Conservation (phyloP, 352 stramenopile species). For the Phytophthora gonapodyides region DNA sequence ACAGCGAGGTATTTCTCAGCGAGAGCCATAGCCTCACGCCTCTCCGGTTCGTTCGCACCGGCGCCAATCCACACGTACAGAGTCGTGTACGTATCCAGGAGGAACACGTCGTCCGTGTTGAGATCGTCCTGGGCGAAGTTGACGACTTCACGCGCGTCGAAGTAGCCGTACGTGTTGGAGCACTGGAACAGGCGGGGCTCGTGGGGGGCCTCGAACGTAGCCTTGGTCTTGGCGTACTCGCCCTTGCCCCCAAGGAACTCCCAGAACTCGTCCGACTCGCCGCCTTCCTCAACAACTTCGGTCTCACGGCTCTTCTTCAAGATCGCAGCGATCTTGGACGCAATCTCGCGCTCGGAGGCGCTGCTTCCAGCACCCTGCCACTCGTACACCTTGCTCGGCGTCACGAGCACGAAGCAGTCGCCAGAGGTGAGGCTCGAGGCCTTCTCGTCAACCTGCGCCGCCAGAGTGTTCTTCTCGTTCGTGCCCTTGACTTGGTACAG, state of each 20-base stretch:
- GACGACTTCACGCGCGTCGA: slow-evolving; percentile 85
- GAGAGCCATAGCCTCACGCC: slow-evolving; percentile 63
- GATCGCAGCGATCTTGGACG: slow-evolving; percentile 60
- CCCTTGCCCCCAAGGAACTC: slow-evolving; percentile 81
- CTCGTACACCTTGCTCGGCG: slow-evolving; percentile 68
- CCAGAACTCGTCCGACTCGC: slow-evolving; percentile 84
- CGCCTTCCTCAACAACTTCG: slow-evolving; percentile 60
- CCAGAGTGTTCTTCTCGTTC: slow-evolving; percentile 84
- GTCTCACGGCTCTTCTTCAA: slow-evolving; percentile 61
- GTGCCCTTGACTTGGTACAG: slow-evolving; percentile 93
- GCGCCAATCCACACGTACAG: slow-evolving; percentile 92
- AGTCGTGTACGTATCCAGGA: slow-evolving; percentile 90
- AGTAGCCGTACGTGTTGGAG: slow-evolving; percentile 89
- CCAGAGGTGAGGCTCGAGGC: slow-evolving; percentile 88
- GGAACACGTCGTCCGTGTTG: slow-evolving; percentile 91
- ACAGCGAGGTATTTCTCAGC: slow-evolving; percentile 77
- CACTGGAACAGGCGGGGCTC: slow-evolving; percentile 90
- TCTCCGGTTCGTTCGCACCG: slow-evolving; percentile 76
- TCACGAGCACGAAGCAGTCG: slow-evolving; percentile 87
- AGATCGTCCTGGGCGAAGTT: slow-evolving; percentile 92
- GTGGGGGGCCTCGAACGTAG: slow-evolving; percentile 67
- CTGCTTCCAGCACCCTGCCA: slow-evolving; percentile 80
- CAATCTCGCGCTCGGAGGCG: slow-evolving; percentile 62
- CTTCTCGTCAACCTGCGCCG: slow-evolving; percentile 77
- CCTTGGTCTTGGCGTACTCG: slow-evolving; percentile 70